phyloP scores from a whole-genome alignment of 2,329 filamentous ascomycete species.

The Nothopassalora personata region DNA sequence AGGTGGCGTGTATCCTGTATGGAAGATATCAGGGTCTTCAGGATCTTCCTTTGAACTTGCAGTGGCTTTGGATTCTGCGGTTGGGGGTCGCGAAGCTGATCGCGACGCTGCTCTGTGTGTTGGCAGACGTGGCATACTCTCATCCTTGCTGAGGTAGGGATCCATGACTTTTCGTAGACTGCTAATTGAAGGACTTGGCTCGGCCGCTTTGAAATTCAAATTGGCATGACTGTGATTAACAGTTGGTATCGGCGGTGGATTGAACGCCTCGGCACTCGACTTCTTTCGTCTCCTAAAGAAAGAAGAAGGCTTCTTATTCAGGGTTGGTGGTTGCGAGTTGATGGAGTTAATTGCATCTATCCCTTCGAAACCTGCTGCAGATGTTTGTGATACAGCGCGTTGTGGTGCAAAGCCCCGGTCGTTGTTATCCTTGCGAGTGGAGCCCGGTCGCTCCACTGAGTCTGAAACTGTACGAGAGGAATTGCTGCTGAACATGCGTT shows the following conservation, averaged over 20 bases:
- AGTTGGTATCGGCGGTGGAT: slow-evolving; percentile 54
- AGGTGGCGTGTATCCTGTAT: slow-evolving; percentile 68
- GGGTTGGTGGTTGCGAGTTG: slow-evolving; percentile 23
- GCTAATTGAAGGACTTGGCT: slow-evolving; percentile 55
- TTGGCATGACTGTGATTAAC: slow-evolving; percentile 31
- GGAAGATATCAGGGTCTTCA: slow-evolving; percentile 57
- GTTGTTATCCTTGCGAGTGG: slow-evolving; percentile 7
- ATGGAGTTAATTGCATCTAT: neutral
- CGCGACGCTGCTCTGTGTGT: slow-evolving; percentile 6
- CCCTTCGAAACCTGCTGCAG: slow-evolving; percentile 4
- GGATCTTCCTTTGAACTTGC: slow-evolving; percentile 23
- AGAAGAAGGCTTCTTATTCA: slow-evolving; percentile 88
- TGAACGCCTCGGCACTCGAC: slow-evolving; percentile 65
- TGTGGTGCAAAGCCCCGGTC: slow-evolving; percentile 15
- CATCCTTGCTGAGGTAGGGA: slow-evolving; percentile 58
- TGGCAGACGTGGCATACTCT: slow-evolving; percentile 5
- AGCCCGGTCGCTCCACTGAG: slow-evolving; percentile 15
- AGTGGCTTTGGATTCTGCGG: slow-evolving; percentile 17
- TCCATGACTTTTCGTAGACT: slow-evolving; percentile 84
- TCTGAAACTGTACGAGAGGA: slow-evolving; percentile 23
- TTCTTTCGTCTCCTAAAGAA: slow-evolving; percentile 95
- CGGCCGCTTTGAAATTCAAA: slow-evolving; percentile 45
- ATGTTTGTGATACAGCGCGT: slow-evolving; percentile 17
- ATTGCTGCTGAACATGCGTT: slow-evolving; percentile 69
- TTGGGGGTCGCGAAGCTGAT: slow-evolving; percentile 26